Evolutionary conservation across 1,139 yeast species (phyloP), one percentile per base, ranked within the genome.

Genomic region (Nakaseomyces sp.): DNA sequence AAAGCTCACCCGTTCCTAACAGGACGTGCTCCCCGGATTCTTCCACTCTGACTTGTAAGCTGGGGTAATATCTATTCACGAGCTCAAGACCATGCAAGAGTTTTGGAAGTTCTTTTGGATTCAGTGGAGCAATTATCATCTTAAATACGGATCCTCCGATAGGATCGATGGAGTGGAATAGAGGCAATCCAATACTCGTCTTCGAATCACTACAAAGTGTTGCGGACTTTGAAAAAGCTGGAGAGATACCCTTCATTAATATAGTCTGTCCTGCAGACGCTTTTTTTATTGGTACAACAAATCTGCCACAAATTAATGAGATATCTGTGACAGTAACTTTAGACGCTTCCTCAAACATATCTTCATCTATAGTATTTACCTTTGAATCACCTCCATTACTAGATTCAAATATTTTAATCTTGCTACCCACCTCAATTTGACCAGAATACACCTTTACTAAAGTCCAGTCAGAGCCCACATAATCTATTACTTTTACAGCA

Each of bases 1-100:
- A 87, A 15, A 91, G 58, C 58, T 93, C 98, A 4, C 98, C 98
- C 3, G 88, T 77, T 0, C 93, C 96, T 24, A 80, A 58, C 1
- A 93, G 60, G 0, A 81, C 79, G 60, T 83, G 87, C 55, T 89
- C 97, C 1, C 97, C 96, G 45, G 89, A 82, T 52, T 85, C 95
- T 60, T 87, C 96, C 1, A 84, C 89, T 50, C 74, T 77, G 6
- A 86, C 68, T 24, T 72, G 71, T 30, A 80, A 70, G 5, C 89
- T 79, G 12, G 84, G 72, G 56, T 85, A 89, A 1, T 81, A 68
- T 50, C 75, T 77, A 50, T 74, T 74, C 20, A 83, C 68, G 46
- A 71, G 75, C 48, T 83, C 70, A 42, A 91, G 66, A 0, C 89
- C 88, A 16, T 76, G 81, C 13, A 82, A 67, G 57, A 89, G 69